Percentiles rank a stretch among this genome's conserved stretches.
Evolutionary conservation across 1,284 basidiomycete species (phyloP).

Genomic region (Xanthoconium separans): DNA sequence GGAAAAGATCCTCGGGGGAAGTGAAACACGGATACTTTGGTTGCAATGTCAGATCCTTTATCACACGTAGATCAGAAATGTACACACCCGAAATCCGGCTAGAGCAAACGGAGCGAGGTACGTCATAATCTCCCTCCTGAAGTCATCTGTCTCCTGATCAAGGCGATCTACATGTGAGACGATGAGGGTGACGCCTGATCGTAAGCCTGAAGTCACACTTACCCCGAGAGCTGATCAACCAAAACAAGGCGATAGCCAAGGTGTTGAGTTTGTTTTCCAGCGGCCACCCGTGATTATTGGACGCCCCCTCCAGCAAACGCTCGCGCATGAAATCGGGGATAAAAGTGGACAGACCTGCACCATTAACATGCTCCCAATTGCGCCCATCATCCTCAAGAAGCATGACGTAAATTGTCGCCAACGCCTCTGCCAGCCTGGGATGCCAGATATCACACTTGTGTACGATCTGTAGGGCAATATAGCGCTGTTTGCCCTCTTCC

Average conservation of each 20-base stretch:
- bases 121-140: slow-evolving; percentile 36
- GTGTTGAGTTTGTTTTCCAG: slow-evolving; percentile 43
- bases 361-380: slow-evolving; percentile 53
- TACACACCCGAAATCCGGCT: slow-evolving; percentile 48
- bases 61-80: not conserved
- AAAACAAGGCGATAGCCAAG: slow-evolving; percentile 47
- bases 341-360: slow-evolving; percentile 42
- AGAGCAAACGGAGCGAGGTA: slow-evolving; percentile 45
- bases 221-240: slow-evolving; percentile 42
- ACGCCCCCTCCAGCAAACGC: slow-evolving; percentile 38
- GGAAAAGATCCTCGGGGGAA: slow-evolving; percentile 24
- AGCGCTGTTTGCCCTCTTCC: slow-evolving; percentile 42
- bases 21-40: slow-evolving; percentile 35
- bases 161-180: slow-evolving; percentile 32
- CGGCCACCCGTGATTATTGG: slow-evolving; percentile 47
- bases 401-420: slow-evolving; percentile 63
- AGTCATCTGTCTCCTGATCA: slow-evolving; percentile 36
- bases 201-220: not conserved
- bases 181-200: not conserved
- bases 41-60: slow-evolving; percentile 12
- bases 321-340: slow-evolving; percentile 39
- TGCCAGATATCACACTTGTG: slow-evolving; percentile 34
- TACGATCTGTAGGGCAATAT: slow-evolving; percentile 43
- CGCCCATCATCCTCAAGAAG: slow-evolving; percentile 54
- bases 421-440: slow-evolving; percentile 40